Evolutionary conservation across 371 early-diverging fungal genomes (phyloP), one percentile per base, ranked within the genome.

Genomic region (Mortierella sp.): DNA sequence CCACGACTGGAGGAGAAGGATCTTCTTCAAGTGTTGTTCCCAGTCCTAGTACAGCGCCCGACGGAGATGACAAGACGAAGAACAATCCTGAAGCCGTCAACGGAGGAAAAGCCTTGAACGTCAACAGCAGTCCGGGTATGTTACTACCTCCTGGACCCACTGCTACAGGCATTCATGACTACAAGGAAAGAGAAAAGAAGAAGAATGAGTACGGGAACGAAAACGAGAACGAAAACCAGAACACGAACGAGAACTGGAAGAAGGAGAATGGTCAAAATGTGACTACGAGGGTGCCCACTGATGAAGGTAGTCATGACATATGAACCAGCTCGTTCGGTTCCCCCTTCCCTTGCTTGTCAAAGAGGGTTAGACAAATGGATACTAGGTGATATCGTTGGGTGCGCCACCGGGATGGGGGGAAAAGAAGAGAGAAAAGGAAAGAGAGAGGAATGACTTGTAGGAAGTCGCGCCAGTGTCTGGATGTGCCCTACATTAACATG

Each of bases 91-190:
- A 21, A 7, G 19, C 17, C n/a, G 25, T 4, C 56, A 50, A 50
- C 16, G 60, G 59, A 54, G 64, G 56, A 25, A 71, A 71, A 51
- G 45, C 43, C 40, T 24, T 64, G 14, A 71, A 50, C 47, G 41
- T 56, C 64, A 64, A 59, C n/a, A n/a, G n/a, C 51, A 60, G 44
- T 54, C 51, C 64, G 41, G 71, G 71, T 71, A 71, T 49, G 60
- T 71, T 64, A 49, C 50, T 55, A 47, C 24, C 60, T 44, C 56
- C 29, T 39, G 45, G 43, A 41, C 51, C 57, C 31, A 51, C 56
- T 10, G 47, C 58, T 22, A 52, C 46, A 24, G 51, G 28, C 51
- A 41, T 47, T 22, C 49, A 31, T 27, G 54, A 48, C 27, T 47
- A 28, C 46, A 58, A 44, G 25, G 49, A 52, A 47, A 62, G n/a